Conservation (phyloP, 1,284 basidiomycete genomes). For the Heterobasidion annosum region DNA sequence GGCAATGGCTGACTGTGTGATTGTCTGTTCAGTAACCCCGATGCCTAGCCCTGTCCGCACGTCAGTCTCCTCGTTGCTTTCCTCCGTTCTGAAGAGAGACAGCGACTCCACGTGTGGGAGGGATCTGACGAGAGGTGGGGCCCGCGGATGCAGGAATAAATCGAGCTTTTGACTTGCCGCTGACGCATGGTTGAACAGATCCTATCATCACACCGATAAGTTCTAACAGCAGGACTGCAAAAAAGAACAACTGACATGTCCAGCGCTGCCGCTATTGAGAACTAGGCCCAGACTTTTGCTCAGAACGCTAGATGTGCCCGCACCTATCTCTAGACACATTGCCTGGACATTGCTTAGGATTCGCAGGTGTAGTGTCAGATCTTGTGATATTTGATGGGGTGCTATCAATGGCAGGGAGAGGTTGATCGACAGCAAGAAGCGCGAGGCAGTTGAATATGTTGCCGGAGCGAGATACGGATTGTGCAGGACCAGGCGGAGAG, state of each 20-base stretch:
- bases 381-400: constrained; percentile 44
- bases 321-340: constrained; percentile 37
- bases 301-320: constrained; percentile 47
- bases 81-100: constrained; percentile 51
- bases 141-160: constrained; percentile 63
- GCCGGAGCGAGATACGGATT: constrained; percentile 41
- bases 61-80: constrained; percentile 49
- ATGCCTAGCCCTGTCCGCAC: constrained; percentile 34
- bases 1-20: neutral
- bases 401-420: constrained; percentile 47
- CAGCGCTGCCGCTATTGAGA: constrained; percentile 14
- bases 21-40: constrained; percentile 1
- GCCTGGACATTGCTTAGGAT: constrained; percentile 36
- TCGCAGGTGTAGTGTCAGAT: constrained; percentile 36
- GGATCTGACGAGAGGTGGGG: constrained; percentile 63
- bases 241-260: neutral
- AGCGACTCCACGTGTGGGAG: constrained; percentile 57
- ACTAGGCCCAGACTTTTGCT: constrained; percentile 51
- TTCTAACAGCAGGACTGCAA: too few relatives aligned
- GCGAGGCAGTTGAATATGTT: constrained; percentile 47
- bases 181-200: neutral
- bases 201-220: neutral
- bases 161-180: constrained; percentile 35
- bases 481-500: constrained; percentile 35
- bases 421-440: constrained; percentile 49